Evolutionary conservation across 257 asterid species (phyloP).

Genomic region (Plantago major): DNA sequence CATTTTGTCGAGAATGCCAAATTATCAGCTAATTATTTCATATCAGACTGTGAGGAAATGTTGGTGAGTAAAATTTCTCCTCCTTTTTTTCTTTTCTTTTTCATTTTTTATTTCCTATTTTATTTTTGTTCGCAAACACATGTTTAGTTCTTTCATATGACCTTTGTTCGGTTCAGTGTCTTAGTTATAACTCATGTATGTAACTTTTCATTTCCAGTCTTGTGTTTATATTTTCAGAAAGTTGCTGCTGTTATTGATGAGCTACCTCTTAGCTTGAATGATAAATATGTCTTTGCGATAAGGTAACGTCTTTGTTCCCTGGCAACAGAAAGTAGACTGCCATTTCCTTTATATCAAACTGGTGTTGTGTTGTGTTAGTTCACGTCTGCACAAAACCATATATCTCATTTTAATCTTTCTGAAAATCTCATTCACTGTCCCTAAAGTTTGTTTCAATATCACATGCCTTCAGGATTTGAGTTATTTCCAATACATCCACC

Average conservation of each 20-base stretch:
- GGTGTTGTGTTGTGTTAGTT: too few relatives aligned
- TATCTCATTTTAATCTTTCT: too few relatives aligned
- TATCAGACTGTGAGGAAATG: slow-evolving; percentile 62
- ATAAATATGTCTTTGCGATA: slow-evolving; percentile 73
- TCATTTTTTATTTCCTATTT: neutral
- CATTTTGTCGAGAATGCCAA: slow-evolving; percentile 81
- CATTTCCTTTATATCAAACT: slow-evolving; percentile 3
- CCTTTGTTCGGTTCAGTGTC: neutral
- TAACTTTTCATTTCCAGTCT: slow-evolving; percentile 20
- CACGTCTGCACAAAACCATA: neutral
- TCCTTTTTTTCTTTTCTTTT: neutral
- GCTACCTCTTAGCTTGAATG: slow-evolving; percentile 72
- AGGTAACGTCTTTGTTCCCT: slow-evolving; percentile 46
- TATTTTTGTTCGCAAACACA: neutral
- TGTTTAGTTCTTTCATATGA: neutral
- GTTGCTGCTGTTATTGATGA: slow-evolving; percentile 83
- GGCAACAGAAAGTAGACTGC: neutral
- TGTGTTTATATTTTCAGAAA: slow-evolving; percentile 45
- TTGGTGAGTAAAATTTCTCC: slow-evolving; percentile 46
- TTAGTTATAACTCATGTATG: too few relatives aligned
- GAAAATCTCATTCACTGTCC: too few relatives aligned
- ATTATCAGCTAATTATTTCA: slow-evolving; percentile 73
- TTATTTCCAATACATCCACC: too few relatives aligned
- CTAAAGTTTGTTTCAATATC: too few relatives aligned
- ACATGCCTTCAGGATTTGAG: too few relatives aligned